Percentiles rank a stretch among this genome's conserved stretches.
Conservation (phyloP, 1,284 basidiomycete species). For the Rhodotorula mucilaginosa region DNA sequence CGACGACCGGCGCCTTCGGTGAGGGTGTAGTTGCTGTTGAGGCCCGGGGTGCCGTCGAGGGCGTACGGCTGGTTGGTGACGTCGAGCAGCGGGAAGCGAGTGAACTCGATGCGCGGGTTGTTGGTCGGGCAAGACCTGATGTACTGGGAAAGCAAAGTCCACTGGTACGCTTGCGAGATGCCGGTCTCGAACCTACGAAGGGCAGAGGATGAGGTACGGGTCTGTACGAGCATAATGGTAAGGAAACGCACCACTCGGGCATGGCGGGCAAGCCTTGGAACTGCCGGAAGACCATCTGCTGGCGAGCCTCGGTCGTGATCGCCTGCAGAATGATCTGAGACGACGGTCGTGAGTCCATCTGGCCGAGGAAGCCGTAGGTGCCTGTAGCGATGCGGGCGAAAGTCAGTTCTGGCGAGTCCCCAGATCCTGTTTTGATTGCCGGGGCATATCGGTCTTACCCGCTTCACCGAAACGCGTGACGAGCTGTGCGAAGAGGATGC, state of each 20-base stretch:
- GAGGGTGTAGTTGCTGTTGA: slow-evolving; percentile 57
- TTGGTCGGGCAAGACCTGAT: slow-evolving; percentile 58
- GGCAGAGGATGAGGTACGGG: too few species aligned
- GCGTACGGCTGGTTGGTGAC: slow-evolving; percentile 50
- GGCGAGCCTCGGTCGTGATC: slow-evolving; percentile 64
- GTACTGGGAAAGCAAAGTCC: slow-evolving; percentile 62
- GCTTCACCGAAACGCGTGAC: slow-evolving; percentile 62
- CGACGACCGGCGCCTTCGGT: slow-evolving; percentile 54
- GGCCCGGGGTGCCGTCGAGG: slow-evolving; percentile 49
- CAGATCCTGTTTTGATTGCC: too few species aligned
- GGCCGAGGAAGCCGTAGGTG: slow-evolving; percentile 61
- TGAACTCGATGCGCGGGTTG: slow-evolving; percentile 23
- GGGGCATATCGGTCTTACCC: slow-evolving; percentile 46
- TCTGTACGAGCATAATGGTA: neutral
- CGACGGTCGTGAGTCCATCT: slow-evolving; percentile 61
- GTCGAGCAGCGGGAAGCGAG: slow-evolving; percentile 56
- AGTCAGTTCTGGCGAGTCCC: too few species aligned
- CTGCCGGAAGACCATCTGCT: slow-evolving; percentile 67
- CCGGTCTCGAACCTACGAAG: slow-evolving; percentile 52
- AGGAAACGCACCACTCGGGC: slow-evolving; percentile 5
- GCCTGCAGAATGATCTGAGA: slow-evolving; percentile 61
- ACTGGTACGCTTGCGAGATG: slow-evolving; percentile 62
- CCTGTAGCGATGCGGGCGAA: slow-evolving; percentile 1
- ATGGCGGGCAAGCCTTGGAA: slow-evolving; percentile 50
- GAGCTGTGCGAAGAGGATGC: slow-evolving; percentile 63